Percentiles rank a stretch among this genome's conserved stretches.
These are phyloP conservation scores for Cyberlindnera amylophila DNA, from an alignment of 805 yeast species.

Conservation along the genomic window DNA sequence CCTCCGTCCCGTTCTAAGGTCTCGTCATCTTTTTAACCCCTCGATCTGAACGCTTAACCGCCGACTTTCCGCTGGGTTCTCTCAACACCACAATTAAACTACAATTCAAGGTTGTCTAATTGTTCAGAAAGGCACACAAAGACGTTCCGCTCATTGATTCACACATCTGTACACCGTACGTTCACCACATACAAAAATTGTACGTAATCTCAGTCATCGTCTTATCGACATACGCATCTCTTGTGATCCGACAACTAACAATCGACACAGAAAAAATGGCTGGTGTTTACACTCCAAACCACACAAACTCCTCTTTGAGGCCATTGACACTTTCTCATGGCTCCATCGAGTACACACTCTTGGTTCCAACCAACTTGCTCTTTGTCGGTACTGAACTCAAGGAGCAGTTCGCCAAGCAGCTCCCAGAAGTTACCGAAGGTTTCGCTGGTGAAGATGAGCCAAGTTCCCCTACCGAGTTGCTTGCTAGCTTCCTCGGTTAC, in stretches of 20 bases:
- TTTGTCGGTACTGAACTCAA: conserved; percentile 82
- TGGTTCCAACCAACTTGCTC: conserved; percentile 79
- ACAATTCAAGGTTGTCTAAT: not conserved
- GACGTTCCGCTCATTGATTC: too few relatives aligned
- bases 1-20: not conserved
- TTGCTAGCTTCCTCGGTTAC: conserved; percentile 80
- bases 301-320: conserved; percentile 46
- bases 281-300: conserved; percentile 28
- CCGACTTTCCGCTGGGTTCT: not conserved
- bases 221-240: too few relatives aligned
- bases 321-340: conserved; percentile 86
- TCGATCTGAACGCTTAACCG: conserved; percentile 1
- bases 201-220: too few relatives aligned
- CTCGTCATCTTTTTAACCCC: not conserved
- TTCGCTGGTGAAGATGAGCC: conserved; percentile 88
- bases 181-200: not conserved
- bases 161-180: too few relatives aligned
- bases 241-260: not conserved
- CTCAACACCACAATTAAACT: conserved; percentile 8
- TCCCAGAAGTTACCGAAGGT: conserved; percentile 80
- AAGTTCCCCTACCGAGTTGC: conserved; percentile 76
- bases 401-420: conserved; percentile 71
- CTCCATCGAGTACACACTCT: conserved; percentile 78
- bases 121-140: too few relatives aligned
- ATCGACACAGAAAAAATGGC: conserved; percentile 17